Evolutionary conservation across 1,284 basidiomycete species (phyloP).

Genomic region (Tylopilus sp.): DNA sequence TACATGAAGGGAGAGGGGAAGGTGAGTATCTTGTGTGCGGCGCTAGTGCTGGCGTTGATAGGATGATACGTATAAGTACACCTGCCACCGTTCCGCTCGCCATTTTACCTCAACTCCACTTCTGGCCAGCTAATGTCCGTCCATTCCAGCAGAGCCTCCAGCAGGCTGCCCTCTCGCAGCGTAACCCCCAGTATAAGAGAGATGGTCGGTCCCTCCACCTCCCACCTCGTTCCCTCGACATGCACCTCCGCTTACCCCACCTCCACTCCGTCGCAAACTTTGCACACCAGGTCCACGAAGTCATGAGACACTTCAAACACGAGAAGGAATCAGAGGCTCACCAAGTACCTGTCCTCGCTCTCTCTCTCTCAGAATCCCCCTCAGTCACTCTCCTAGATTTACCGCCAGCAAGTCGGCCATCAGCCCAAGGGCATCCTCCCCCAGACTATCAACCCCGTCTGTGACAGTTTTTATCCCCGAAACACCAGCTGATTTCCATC

Average conservation of each 20-base stretch:
- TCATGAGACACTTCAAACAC: constrained; percentile 55
- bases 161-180: constrained; percentile 32
- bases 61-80: neutral
- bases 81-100: neutral
- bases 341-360: constrained; percentile 43
- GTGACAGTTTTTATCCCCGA: constrained; percentile 17
- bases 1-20: constrained; percentile 12
- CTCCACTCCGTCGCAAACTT: constrained; percentile 18
- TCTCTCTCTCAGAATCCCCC: neutral
- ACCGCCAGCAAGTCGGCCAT: constrained; percentile 67
- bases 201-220: constrained; percentile 26
- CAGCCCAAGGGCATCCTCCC: constrained; percentile 59
- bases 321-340: constrained; percentile 85
- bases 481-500: constrained; percentile 1
- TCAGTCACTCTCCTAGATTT: constrained; percentile 47
- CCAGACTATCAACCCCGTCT: constrained; percentile 65
- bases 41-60: no score
- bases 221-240: neutral
- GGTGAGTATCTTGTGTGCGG: no score
- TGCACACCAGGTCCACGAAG: constrained; percentile 50
- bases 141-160: constrained; percentile 29
- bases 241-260: constrained; percentile 36
- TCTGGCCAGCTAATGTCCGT: constrained; percentile 20
- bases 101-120: constrained; percentile 11
- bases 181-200: constrained; percentile 40